A percentile compares a stretch with the other conserved stretches of the same genome.
phyloP scores from a whole-genome alignment of 371 early-diverging fungal genomes.

The Mortierella sp. region DNA sequence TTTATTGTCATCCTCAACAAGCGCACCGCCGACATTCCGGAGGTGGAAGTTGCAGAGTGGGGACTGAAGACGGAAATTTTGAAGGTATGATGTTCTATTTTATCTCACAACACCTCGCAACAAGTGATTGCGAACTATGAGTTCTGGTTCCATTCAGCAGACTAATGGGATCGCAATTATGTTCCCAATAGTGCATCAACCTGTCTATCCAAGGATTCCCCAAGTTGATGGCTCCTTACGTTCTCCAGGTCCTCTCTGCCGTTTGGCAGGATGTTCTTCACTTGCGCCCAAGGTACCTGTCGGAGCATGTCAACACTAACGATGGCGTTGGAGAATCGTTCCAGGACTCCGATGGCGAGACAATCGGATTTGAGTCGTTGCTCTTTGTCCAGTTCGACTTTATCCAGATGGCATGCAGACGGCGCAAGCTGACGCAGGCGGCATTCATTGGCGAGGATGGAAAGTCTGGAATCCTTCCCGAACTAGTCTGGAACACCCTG shows the following conservation, averaged over 20 bases:
- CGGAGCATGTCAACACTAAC: conserved; percentile 68
- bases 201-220: conserved; percentile 71
- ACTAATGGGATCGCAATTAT: too few relatives aligned
- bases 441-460: conserved; percentile 58
- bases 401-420: conserved; percentile 65
- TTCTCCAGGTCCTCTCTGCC: conserved; percentile 67
- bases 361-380: conserved; percentile 76
- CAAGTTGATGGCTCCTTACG: conserved; percentile 62
- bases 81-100: too few relatives aligned
- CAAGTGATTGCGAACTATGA: too few relatives aligned
- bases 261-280: conserved; percentile 75
- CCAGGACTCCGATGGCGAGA: conserved; percentile 84
- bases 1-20: conserved; percentile 74
- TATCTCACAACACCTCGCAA: too few relatives aligned
- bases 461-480: conserved; percentile 65
- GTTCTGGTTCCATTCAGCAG: too few relatives aligned
- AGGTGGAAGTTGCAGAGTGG: conserved; percentile 66
- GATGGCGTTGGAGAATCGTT: conserved; percentile 63
- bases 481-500: conserved; percentile 72
- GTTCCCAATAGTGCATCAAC: conserved; percentile 72
- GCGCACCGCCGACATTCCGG: conserved; percentile 61
- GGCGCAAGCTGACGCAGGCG: conserved; percentile 61
- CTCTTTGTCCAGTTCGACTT: conserved; percentile 81
- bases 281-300: conserved; percentile 66
- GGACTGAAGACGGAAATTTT: conserved; percentile 79